These are phyloP conservation scores for Neohortaea acidophila DNA, from an alignment of 495 filamentous ascomycete species.

Conservation along the genomic window DNA sequence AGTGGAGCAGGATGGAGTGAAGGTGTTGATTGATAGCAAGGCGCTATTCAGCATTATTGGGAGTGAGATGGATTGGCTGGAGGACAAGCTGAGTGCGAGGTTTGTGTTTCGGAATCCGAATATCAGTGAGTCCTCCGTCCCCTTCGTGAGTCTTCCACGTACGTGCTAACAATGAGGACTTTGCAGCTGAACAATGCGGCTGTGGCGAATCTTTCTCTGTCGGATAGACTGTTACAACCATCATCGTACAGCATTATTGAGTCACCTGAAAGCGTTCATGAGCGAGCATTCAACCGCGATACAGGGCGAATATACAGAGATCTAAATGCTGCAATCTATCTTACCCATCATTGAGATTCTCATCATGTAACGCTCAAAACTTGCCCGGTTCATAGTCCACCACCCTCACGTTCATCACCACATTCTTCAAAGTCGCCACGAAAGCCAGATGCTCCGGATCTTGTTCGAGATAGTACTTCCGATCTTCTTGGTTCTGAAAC, in stretches of 20 bases:
- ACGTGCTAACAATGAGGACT: slow-evolving; percentile 7
- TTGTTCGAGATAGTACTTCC: slow-evolving; percentile 25
- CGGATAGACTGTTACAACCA: too few species aligned
- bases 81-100: slow-evolving; percentile 75
- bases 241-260: neutral
- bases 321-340: neutral
- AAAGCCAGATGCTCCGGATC: slow-evolving; percentile 30
- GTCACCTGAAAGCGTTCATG: neutral
- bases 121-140: slow-evolving; percentile 57
- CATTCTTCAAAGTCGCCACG: slow-evolving; percentile 15
- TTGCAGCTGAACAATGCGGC: slow-evolving; percentile 82
- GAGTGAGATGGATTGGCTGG: slow-evolving; percentile 98
- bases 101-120: slow-evolving; percentile 97
- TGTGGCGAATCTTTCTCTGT: slow-evolving; percentile 98
- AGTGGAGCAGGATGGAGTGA: slow-evolving; percentile 91
- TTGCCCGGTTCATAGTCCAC: slow-evolving; percentile 31
- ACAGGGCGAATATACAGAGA: neutral
- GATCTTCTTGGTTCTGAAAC: slow-evolving; percentile 36
- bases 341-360: neutral
- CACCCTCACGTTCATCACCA: slow-evolving; percentile 26
- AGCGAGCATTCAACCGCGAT: neutral
- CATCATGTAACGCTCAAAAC: slow-evolving; percentile 4
- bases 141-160: neutral
- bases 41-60: slow-evolving; percentile 95
- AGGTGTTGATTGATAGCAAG: slow-evolving; percentile 90